Percentiles rank a stretch among this genome's conserved stretches.
Evolutionary conservation across 352 stramenopile genomes (phyloP).

Genomic region (Globisporangium middletonii): DNA sequence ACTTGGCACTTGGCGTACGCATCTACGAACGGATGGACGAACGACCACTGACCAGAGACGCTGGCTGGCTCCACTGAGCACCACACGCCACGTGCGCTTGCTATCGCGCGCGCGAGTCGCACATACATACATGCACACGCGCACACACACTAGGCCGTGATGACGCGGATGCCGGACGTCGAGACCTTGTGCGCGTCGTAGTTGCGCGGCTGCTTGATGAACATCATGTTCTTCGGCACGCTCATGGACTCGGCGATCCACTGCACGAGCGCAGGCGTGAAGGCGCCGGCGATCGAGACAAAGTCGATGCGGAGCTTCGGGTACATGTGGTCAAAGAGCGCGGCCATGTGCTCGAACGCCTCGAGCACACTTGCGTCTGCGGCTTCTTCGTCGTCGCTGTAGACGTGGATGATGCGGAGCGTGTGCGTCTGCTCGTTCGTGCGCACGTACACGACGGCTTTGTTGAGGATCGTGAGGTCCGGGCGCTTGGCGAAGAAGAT

Average conservation of each 20-base stretch:
- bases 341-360: slow-evolving; percentile 42
- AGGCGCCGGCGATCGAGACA: slow-evolving; percentile 60
- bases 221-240: slow-evolving; percentile 29
- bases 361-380: slow-evolving; percentile 1
- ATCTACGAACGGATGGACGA: too few relatives aligned
- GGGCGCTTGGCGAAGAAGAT: slow-evolving; percentile 86
- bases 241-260: slow-evolving; percentile 70
- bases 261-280: slow-evolving; percentile 72
- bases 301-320: slow-evolving; percentile 88
- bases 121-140: slow-evolving; percentile 11
- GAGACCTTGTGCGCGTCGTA: slow-evolving; percentile 75
- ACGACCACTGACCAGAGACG: too few relatives aligned
- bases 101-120: too few relatives aligned
- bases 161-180: slow-evolving; percentile 67
- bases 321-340: slow-evolving; percentile 89
- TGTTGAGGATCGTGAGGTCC: slow-evolving; percentile 84
- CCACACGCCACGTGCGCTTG: too few relatives aligned
- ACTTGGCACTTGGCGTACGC: too few relatives aligned
- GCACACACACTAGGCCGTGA: slow-evolving; percentile 35
- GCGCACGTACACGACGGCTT: slow-evolving; percentile 84
- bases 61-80: too few relatives aligned
- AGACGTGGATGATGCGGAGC: slow-evolving; percentile 73
- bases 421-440: slow-evolving; percentile 78
- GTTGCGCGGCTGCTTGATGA: slow-evolving; percentile 80
- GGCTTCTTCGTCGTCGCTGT: too few relatives aligned